Evolutionary conservation across 148 eudicot species (phyloP), one percentile per base, ranked within the genome.

Genomic region (Rhododendron vialii): DNA sequence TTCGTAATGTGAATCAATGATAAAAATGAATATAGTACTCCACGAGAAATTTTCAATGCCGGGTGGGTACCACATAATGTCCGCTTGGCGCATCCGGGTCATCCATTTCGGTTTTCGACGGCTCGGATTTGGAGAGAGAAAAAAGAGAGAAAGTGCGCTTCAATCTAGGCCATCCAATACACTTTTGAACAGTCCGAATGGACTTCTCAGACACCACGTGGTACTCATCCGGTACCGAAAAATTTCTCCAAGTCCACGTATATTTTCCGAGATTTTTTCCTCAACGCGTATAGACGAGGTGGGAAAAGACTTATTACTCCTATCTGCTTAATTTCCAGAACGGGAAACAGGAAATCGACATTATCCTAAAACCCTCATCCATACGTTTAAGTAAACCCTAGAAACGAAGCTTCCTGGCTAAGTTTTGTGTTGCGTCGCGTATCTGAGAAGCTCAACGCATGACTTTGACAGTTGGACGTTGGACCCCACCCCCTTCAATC

Each of bases 341-440:
- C 4, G 3, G 74, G 50, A 61, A 38, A 63, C 4, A 59, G 10
- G 4, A 28, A 26, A 20, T 35, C 24, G 74, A 24, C 35, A 38
- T 61, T 63, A 24, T 61, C 51, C 74, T 1, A 79, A 67, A 89
- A 85, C 86, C 88, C 89, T 84, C 51, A 0, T 67, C 47, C 26
- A 41, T 77, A 36, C 79, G 48, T 36, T 36, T 2, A 81, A 85
- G 87, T 81, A 50, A 77, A 86, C 65, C 41, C 76, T 15, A 4
- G 36, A 63, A 1, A 41, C 14, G 59, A 79, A 90, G 89, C 94
- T 91, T 91, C 81, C 38, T 3, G 28, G 22, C 36, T 50, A 92
- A 88, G 94, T 17, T 55, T 57, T 35, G 76, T 83, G 84, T 90
- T 87, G 88, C 87, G 57, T 82, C 86, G 89, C 94, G 91, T 92